phyloP scores from a whole-genome alignment of 208 protist species.

The Acanthamoeba rhysodes region DNA sequence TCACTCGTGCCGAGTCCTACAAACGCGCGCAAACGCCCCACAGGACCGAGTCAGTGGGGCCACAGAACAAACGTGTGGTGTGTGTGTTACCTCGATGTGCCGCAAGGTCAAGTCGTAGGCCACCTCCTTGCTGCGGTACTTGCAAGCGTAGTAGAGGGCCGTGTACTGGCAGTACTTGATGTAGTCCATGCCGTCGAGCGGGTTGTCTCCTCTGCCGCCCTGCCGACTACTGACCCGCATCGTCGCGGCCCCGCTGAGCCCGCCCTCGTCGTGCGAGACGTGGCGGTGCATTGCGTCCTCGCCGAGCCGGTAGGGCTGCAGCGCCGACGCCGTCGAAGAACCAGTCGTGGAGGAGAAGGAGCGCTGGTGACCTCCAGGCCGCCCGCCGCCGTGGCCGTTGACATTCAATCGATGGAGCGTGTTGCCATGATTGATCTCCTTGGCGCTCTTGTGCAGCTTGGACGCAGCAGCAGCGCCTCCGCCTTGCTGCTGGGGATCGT shows the following conservation, averaged over 20 bases:
- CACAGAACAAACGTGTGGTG: neutral
- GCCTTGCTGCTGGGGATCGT: neutral
- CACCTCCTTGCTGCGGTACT: slow-evolving; percentile 52
- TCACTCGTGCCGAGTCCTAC: neutral
- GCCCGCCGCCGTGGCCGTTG: neutral
- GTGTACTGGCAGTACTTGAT: slow-evolving; percentile 76
- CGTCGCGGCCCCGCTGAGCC: neutral
- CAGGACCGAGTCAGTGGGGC: neutral
- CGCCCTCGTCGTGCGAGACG: slow-evolving; percentile 23
- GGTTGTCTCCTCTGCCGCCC: neutral
- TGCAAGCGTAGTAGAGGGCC: slow-evolving; percentile 69
- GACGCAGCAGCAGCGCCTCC: neutral
- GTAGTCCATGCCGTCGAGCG: slow-evolving; percentile 59
- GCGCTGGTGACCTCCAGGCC: slow-evolving; percentile 28
- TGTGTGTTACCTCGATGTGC: slow-evolving; percentile 21
- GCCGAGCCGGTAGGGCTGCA: neutral
- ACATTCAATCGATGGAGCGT: neutral
- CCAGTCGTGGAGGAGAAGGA: slow-evolving; percentile 43
- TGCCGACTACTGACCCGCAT: neutral
- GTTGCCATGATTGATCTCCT: slow-evolving; percentile 4
- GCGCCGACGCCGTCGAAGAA: neutral
- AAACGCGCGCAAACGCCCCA: neutral
- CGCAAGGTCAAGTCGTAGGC: slow-evolving; percentile 34
- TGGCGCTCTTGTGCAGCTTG: slow-evolving; percentile 42
- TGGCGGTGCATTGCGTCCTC: slow-evolving; percentile 35